Percentiles rank a stretch among this genome's conserved stretches.
Conservation (phyloP, 2,329 filamentous ascomycete species). For the Cryphonectria japonica region DNA sequence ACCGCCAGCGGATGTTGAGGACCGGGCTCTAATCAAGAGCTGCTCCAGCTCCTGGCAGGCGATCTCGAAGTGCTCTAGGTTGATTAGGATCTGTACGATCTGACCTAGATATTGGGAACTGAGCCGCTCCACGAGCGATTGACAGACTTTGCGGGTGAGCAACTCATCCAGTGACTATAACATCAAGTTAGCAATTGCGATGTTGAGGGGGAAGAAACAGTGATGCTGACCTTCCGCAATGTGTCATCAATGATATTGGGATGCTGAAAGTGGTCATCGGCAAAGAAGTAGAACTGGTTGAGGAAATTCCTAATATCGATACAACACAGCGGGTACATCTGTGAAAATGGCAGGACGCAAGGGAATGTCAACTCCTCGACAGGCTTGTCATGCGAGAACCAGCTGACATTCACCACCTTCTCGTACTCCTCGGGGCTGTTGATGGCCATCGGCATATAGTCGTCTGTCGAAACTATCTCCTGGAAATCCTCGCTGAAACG, state of each 20-base stretch:
- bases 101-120: slow-evolving; percentile 94
- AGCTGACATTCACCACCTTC: slow-evolving; percentile 93
- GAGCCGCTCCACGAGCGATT: slow-evolving; percentile 83
- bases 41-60: slow-evolving; percentile 90
- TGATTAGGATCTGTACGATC: slow-evolving; percentile 98
- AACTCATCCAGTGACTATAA: slow-evolving; percentile 85
- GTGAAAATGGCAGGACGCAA: slow-evolving; percentile 93
- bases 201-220: not conserved
- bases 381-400: slow-evolving; percentile 86
- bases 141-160: slow-evolving; percentile 90
- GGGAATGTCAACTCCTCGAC: slow-evolving; percentile 83
- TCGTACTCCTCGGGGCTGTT: slow-evolving; percentile 89
- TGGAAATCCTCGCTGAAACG: slow-evolving; percentile 96
- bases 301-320: slow-evolving; percentile 98
- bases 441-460: slow-evolving; percentile 99
- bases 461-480: slow-evolving; percentile 88
- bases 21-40: slow-evolving; percentile 81
- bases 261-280: slow-evolving; percentile 93
- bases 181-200: not conserved
- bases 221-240: slow-evolving; percentile 66
- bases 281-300: slow-evolving; percentile 98
- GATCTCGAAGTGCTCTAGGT: slow-evolving; percentile 93
- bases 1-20: slow-evolving; percentile 78
- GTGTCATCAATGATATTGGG: slow-evolving; percentile 90
- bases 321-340: slow-evolving; percentile 98